Evolutionary conservation across 1,284 basidiomycete genomes (phyloP), one percentile per base, ranked within the genome.

Genomic region (Ceratobasidium sp.): DNA sequence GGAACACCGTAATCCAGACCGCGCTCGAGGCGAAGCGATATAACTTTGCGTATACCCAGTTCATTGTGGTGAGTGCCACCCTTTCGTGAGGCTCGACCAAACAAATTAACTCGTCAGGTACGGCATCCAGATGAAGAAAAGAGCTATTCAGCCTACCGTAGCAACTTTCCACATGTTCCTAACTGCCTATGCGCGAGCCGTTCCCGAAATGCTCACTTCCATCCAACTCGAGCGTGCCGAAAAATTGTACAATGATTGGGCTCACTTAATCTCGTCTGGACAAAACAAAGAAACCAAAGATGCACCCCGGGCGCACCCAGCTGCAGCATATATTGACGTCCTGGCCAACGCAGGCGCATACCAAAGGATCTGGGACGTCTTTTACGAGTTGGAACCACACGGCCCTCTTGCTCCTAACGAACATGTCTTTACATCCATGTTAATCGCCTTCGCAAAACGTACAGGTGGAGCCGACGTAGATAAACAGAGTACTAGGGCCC

Each of bases 1-100:
- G 92, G 93, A 93, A 93, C 78, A 92, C 89, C 0, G 81, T 94
- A 76, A 90, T 95, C 46, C 87, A 85, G 83, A 85, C 89, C 57
- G 87, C 87, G 75, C 85, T 92, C 84, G 86, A 88, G 61, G 87
- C 83, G 17, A 83, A 86, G 70, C 87, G 87, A 44, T 91, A 86
- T 81, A 87, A 90, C 57, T 82, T 90, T 29, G 88, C 88, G 0
- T 91, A 89, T 78, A 81, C 86, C 22, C 84, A 94, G 32, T 94
- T 88, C 82, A 84, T 85, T 51, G 93, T 94, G 77, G 92, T 93
- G 81, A 81, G 91, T 85, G 9, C 19, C 37, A 67, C 76, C 25
- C 52, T 61, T 75, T 62, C 43, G 11, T 9, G 46, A 29, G 57
- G 19, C 15, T 22, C 9, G 25, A 15, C 5, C 22, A 44, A 7